phyloP scores from a whole-genome alignment of 2,329 filamentous ascomycete species.

The Dactylellina leptospora region DNA sequence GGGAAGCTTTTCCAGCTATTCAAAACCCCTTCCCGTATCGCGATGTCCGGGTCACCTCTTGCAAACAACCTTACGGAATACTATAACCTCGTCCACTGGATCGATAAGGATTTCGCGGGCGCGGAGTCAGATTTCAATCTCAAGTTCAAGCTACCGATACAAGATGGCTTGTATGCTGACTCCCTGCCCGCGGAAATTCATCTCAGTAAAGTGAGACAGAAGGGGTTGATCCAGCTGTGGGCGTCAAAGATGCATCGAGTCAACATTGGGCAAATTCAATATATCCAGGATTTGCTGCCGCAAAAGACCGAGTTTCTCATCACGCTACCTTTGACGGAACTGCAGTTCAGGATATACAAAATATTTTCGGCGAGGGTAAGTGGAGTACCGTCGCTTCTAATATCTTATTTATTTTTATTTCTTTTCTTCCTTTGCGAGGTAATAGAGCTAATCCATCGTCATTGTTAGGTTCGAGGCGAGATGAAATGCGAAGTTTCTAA shows the following conservation, averaged over 20 bases:
- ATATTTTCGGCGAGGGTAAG: constrained; percentile 28
- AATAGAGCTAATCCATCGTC: no score
- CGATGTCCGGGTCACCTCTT: constrained; percentile 85
- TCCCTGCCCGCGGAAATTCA: constrained; percentile 68
- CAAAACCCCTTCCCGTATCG: constrained; percentile 75
- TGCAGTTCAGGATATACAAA: constrained; percentile 73
- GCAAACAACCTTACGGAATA: constrained; percentile 87
- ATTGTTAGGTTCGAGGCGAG: not conserved
- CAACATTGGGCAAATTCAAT: constrained; percentile 73
- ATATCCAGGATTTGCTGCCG: constrained; percentile 68
- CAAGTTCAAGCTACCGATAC: constrained; percentile 77
- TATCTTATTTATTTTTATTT: no score
- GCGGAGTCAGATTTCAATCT: constrained; percentile 72
- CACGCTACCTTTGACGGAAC: constrained; percentile 72
- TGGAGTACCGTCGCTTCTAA: not conserved
- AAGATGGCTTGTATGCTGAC: constrained; percentile 73
- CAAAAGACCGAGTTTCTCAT: constrained; percentile 84
- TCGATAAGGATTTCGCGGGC: constrained; percentile 80
- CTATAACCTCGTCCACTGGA: constrained; percentile 86
- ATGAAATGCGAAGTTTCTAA: constrained; percentile 4
- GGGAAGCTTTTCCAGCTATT: constrained; percentile 69
- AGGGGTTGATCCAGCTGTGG: constrained; percentile 75
- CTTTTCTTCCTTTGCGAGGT: no score
- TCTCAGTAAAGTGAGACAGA: constrained; percentile 72
- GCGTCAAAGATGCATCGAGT: constrained; percentile 79